Percentiles rank a stretch among this genome's conserved stretches.
These are phyloP conservation scores for Euptelea pleiosperma DNA, from an alignment of 164 flowering plant genomes.

Conservation along the genomic window DNA sequence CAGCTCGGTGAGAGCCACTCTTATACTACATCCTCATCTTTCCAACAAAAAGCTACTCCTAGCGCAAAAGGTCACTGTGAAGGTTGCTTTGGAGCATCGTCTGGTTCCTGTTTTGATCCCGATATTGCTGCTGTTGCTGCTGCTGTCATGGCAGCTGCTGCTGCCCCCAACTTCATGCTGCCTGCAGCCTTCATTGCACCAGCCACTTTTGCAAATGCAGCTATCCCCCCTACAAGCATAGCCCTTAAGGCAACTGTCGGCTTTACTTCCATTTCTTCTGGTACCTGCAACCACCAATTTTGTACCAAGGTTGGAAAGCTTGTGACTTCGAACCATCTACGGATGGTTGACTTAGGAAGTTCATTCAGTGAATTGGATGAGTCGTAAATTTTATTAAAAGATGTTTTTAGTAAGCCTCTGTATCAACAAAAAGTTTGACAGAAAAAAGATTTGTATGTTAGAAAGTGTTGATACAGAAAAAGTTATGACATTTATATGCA, in stretches of 20 bases:
- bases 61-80: conserved; percentile 15
- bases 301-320: neutral
- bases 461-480: no score
- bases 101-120: conserved; percentile 47
- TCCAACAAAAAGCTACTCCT: neutral
- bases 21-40: conserved; percentile 7
- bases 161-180: conserved; percentile 79
- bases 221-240: conserved; percentile 74
- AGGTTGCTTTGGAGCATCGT: conserved; percentile 31
- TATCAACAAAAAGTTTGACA: neutral
- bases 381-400: neutral
- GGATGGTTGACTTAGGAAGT: neutral
- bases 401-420: neutral
- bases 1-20: neutral
- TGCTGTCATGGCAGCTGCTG: conserved; percentile 80
- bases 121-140: conserved; percentile 79
- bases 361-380: neutral
- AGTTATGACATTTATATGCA: no score
- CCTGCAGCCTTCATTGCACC: conserved; percentile 89
- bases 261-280: conserved; percentile 51
- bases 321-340: neutral
- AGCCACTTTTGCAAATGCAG: conserved; percentile 82
- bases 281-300: conserved; percentile 14
- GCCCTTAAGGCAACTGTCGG: conserved; percentile 90
- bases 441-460: no score